These are phyloP conservation scores for Lactarius quietus DNA, from an alignment of 768 basidiomycete genomes.

Conservation along the genomic window DNA sequence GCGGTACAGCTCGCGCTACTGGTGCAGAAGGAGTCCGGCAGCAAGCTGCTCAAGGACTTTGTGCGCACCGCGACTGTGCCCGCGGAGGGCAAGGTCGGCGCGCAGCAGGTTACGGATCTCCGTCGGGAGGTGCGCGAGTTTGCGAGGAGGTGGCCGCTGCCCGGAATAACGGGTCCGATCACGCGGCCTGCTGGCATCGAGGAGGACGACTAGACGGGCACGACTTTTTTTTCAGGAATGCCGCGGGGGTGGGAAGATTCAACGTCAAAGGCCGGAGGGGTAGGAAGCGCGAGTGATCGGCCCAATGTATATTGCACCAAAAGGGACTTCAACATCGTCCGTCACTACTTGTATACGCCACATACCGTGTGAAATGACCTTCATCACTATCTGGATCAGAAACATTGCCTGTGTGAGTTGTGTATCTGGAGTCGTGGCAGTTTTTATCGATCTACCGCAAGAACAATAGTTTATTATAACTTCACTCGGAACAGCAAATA, in stretches of 20 bases:
- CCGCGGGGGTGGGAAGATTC: constrained; percentile 19
- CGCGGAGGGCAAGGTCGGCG: constrained; percentile 68
- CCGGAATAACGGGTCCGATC: constrained; percentile 61
- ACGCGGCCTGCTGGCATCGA: constrained; percentile 59
- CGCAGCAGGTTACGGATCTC: constrained; percentile 66
- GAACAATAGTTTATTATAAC: constrained; percentile 1
- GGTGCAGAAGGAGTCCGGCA: constrained; percentile 92
- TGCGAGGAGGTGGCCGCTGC: constrained; percentile 87
- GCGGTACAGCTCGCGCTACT: constrained; percentile 85
- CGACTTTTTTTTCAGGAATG: background rate
- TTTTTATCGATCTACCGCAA: constrained; percentile 1
- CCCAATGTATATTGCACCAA: constrained; percentile 5
- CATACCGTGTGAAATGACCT: background rate
- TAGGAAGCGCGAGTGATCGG: background rate
- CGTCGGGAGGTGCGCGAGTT: constrained; percentile 78
- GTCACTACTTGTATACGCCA: background rate
- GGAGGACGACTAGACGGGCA: constrained; percentile 40
- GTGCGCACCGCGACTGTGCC: constrained; percentile 70
- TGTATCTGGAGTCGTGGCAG: background rate
- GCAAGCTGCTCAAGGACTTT: constrained; percentile 95
- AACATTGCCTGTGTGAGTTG: background rate
- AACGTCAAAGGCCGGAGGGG: constrained; percentile 16
- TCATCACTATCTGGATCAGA: background rate
- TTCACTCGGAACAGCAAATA: background rate
- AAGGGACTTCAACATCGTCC: constrained; percentile 29